Base-by-base conservation (phyloP, 2,329 filamentous ascomycete genomes). In the Sporothrix pallida region DNA sequence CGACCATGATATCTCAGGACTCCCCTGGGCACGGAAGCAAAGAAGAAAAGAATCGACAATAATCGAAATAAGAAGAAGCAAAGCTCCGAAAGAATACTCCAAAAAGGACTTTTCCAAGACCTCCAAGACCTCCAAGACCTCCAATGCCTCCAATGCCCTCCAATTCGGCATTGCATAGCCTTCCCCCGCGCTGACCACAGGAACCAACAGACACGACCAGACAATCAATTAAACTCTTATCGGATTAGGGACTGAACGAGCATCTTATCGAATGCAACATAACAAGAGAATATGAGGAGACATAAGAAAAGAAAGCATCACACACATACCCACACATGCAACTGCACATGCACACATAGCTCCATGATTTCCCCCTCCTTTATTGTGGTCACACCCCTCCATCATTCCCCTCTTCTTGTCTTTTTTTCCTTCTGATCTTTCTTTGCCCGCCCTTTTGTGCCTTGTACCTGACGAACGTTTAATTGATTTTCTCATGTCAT, bases 1-100 rank as follows among this genome's bases (percentile, higher is more conserved):
- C 60, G 60, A 63, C 60, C 60, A 63, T 44, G 37, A 65, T 65
- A 65, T 46, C 37, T 65, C 60, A 65, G 5, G 60, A 17, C 15
- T 23, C 10, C 60, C 60, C 58, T 42, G 58, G 58, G 26, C 26
- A 65, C 9, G 6, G 3, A 46, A 46, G 7, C 4, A n/a, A 44
- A 63, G 2, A 12, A 42, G 17, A 37, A 37, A 10, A 63, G 17
- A 63, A 44, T n/a, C 7, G 31, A 37, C 31, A 12, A n/a, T n/a
- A 52, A 52, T n/a, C 50, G 15, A 52, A n/a, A 37, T 7, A 37
- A 37, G 31, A 37, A 37, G 52, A 54, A 9, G 52, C n/a, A 54
- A 15, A 17, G 20, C 52, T 20, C n/a, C 4, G 31, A 37, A 23
- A 23, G 20, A 54, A 20, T 20, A 20, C n/a, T 12, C 48, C 48